Percentiles rank a stretch among this genome's conserved stretches.
Evolutionary conservation across 2,329 filamentous ascomycete species (phyloP).

Genomic region (Chaetomiaceae sp.): DNA sequence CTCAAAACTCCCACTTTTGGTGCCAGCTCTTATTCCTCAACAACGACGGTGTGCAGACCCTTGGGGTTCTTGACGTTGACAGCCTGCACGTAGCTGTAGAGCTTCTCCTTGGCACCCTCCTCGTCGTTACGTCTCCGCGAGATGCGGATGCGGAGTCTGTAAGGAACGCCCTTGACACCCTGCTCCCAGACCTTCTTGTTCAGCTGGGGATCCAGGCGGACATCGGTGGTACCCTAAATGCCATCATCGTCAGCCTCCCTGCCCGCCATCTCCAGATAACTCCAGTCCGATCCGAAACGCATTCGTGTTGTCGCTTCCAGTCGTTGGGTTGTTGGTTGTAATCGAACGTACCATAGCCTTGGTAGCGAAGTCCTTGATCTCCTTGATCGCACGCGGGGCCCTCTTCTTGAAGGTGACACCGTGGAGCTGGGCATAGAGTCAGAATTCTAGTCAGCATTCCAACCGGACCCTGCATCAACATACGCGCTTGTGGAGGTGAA

Average conservation of each 20-base stretch:
- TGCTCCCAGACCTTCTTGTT: constrained; percentile 99
- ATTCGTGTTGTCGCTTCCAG: background rate
- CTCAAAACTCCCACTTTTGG: constrained; percentile 24
- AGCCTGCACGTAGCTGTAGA: constrained; percentile 99
- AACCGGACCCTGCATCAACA: constrained; percentile 38
- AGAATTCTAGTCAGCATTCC: constrained; percentile 26
- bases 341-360: constrained; percentile 81
- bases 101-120: constrained; percentile 98
- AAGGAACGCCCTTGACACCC: constrained; percentile 97
- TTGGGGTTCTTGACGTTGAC: constrained; percentile 99
- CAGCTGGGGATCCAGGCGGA: constrained; percentile 95
- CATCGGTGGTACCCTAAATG: constrained; percentile 82
- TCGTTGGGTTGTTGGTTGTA: constrained; percentile 5
- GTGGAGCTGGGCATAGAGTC: constrained; percentile 64
- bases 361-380: constrained; percentile 92
- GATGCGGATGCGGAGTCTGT: constrained; percentile 95
- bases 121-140: constrained; percentile 99
- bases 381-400: constrained; percentile 97
- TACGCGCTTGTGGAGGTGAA: constrained; percentile 99
- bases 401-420: constrained; percentile 99
- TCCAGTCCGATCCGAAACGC: background rate
- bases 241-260: constrained; percentile 19
- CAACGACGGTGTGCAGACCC: constrained; percentile 88
- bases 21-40: constrained; percentile 56
- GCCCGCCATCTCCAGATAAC: background rate